Evolutionary conservation across 305 asterid species (phyloP).

Genomic region (Rubia peregrina): DNA sequence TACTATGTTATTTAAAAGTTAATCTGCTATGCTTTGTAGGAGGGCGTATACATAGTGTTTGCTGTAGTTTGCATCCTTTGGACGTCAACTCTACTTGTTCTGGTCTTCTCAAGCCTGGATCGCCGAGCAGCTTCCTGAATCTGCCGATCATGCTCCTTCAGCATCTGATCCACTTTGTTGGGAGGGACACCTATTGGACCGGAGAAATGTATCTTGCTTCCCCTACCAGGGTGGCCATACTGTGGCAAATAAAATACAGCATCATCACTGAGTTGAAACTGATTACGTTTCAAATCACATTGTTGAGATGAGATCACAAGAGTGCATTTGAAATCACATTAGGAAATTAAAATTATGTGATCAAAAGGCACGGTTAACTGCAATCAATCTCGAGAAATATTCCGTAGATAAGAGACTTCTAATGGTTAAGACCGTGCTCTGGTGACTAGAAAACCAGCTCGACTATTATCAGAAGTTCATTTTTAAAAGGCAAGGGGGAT

Average conservation of each 20-base stretch:
- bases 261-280: slow-evolving; percentile 1
- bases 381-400: not conserved
- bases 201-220: slow-evolving; percentile 52
- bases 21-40: slow-evolving; percentile 21
- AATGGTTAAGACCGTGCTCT: not conserved
- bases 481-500: not conserved
- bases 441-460: not conserved
- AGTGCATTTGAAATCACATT: not conserved
- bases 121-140: slow-evolving; percentile 77
- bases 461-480: not conserved
- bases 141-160: slow-evolving; percentile 82
- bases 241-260: slow-evolving; percentile 16
- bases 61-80: slow-evolving; percentile 28
- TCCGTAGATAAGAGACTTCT: not conserved
- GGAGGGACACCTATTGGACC: slow-evolving; percentile 69
- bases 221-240: slow-evolving; percentile 44
- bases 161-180: slow-evolving; percentile 71
- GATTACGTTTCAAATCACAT: not conserved
- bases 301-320: not conserved
- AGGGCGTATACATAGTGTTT: slow-evolving; percentile 24
- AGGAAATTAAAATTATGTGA: not conserved
- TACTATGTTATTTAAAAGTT: not conserved
- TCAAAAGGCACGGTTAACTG: not conserved
- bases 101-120: slow-evolving; percentile 48
- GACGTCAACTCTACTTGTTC: slow-evolving; percentile 38